Percentiles rank a stretch among this genome's conserved stretches.
Evolutionary conservation across 768 basidiomycete species (phyloP).

Genomic region (Agaricus subrufescens): DNA sequence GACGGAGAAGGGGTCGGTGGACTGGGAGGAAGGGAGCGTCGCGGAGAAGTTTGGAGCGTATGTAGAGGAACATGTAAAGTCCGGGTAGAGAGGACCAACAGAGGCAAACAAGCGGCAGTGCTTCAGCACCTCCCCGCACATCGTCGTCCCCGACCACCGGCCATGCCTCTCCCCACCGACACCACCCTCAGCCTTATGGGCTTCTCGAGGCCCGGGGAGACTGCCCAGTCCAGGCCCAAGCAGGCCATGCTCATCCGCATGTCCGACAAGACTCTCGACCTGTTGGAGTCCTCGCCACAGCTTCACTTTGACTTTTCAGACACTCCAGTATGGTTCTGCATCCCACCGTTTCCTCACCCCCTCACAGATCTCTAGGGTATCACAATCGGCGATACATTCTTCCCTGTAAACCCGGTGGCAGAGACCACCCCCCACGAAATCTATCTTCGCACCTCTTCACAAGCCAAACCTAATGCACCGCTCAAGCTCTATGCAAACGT

Average conservation of each 20-base stretch:
- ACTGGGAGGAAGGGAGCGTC: slow-evolving; percentile 73
- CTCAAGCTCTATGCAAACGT: slow-evolving; percentile 74
- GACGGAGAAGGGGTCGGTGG: slow-evolving; percentile 69
- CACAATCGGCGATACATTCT: slow-evolving; percentile 60
- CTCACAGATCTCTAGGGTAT: slow-evolving; percentile 43
- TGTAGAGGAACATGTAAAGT: slow-evolving; percentile 63
- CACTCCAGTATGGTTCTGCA: slow-evolving; percentile 42
- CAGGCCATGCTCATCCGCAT: slow-evolving; percentile 73
- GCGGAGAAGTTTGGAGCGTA: slow-evolving; percentile 67
- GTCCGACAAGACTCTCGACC: slow-evolving; percentile 68
- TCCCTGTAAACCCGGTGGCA: slow-evolving; percentile 47
- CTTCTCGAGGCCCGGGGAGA: slow-evolving; percentile 49
- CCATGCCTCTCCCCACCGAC: slow-evolving; percentile 65
- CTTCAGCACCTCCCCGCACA: slow-evolving; percentile 3
- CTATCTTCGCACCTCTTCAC: slow-evolving; percentile 60
- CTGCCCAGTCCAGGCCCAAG: slow-evolving; percentile 57
- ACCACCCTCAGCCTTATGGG: slow-evolving; percentile 55
- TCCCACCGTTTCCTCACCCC: neutral
- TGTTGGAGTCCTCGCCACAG: slow-evolving; percentile 47
- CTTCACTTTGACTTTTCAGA: slow-evolving; percentile 63
- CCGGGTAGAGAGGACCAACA: slow-evolving; percentile 17
- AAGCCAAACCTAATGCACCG: slow-evolving; percentile 54
- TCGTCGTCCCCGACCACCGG: slow-evolving; percentile 8
- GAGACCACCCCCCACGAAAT: slow-evolving; percentile 66
- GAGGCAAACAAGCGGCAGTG: slow-evolving; percentile 5